phyloP scores from a whole-genome alignment of 1,139 yeast genomes.

The Candida sanyaensis region DNA sequence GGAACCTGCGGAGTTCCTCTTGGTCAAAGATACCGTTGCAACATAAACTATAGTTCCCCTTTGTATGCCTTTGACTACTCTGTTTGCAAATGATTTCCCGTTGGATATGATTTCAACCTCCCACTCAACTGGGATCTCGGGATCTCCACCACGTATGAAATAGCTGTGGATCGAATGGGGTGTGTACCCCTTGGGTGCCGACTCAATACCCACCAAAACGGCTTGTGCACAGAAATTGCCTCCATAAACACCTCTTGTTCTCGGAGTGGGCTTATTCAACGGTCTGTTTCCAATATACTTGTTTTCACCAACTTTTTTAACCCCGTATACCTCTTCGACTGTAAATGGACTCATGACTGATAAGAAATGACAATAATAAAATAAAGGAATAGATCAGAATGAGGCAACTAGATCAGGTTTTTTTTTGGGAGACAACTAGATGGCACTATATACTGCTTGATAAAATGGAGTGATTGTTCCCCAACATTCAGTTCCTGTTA shows the following conservation, averaged over 20 bases:
- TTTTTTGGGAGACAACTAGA: too few species aligned
- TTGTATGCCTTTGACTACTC: slow-evolving; percentile 33
- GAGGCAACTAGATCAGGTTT: too few species aligned
- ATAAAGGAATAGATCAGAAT: too few species aligned
- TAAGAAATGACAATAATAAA: too few species aligned
- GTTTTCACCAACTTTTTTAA: slow-evolving; percentile 21
- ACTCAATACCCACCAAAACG: slow-evolving; percentile 37
- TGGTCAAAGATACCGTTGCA: slow-evolving; percentile 36
- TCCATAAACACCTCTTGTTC: slow-evolving; percentile 42
- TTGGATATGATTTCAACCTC: slow-evolving; percentile 32
- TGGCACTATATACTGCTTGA: too few species aligned
- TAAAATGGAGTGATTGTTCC: too few species aligned
- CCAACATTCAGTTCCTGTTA: neutral
- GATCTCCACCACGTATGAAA: slow-evolving; percentile 41
- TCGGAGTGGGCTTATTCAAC: slow-evolving; percentile 30
- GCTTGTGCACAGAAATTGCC: slow-evolving; percentile 46
- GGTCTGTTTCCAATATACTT: slow-evolving; percentile 32
- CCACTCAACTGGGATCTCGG: slow-evolving; percentile 27
- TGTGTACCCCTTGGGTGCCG: slow-evolving; percentile 30
- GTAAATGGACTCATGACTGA: slow-evolving; percentile 2
- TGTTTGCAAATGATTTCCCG: slow-evolving; percentile 36
- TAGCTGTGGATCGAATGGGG: slow-evolving; percentile 48
- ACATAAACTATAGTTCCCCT: slow-evolving; percentile 29
- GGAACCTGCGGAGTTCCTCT: slow-evolving; percentile 25
- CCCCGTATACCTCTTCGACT: slow-evolving; percentile 21